A percentile compares a stretch with the other conserved stretches of the same genome.
Conservation (phyloP, 495 filamentous ascomycete genomes). For the Cercophora scortea region DNA sequence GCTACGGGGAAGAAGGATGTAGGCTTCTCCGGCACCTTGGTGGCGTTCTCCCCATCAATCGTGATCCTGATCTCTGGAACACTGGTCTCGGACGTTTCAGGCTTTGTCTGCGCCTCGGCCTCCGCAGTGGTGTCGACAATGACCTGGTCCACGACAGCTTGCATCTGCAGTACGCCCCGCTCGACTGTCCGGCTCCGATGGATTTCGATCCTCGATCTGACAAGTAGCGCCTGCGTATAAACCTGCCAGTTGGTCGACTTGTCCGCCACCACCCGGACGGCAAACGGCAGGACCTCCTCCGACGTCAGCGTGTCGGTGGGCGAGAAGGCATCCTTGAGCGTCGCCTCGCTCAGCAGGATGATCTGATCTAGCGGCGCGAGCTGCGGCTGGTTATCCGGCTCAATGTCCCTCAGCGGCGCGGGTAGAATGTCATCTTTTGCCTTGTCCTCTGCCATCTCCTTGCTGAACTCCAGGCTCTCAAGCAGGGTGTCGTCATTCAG, state of each 20-base stretch:
- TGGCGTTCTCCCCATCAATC: conserved; percentile 3
- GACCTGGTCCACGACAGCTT: conserved; percentile 93
- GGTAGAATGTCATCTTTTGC: conserved; percentile 41
- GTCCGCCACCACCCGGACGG: conserved; percentile 76
- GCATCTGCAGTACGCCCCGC: conserved; percentile 83
- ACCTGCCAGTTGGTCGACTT: conserved; percentile 96
- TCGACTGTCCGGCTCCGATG: conserved; percentile 80
- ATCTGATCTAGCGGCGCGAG: conserved; percentile 76
- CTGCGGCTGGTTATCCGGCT: conserved; percentile 73
- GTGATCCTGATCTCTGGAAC: conserved; percentile 36
- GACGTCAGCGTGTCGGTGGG: conserved; percentile 78
- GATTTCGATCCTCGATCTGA: conserved; percentile 82
- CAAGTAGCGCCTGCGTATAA: conserved; percentile 85
- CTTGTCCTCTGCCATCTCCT: conserved; percentile 25
- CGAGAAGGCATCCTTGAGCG: conserved; percentile 76
- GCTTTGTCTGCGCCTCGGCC: conserved; percentile 4
- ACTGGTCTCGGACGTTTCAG: conserved; percentile 6
- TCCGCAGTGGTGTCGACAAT: conserved; percentile 69
- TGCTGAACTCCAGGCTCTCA: conserved; percentile 73
- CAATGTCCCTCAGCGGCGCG: conserved; percentile 48
- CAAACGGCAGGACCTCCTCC: conserved; percentile 89
- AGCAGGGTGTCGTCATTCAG: conserved; percentile 91
- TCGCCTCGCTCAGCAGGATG: conserved; percentile 76
- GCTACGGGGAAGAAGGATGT: conserved; percentile 79
- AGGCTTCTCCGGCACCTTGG: conserved; percentile 22